A percentile compares a stretch with the other conserved stretches of the same genome.
These are phyloP conservation scores for Sambucus nigra DNA, from an alignment of 129 eudicot species.

Conservation along the genomic window DNA sequence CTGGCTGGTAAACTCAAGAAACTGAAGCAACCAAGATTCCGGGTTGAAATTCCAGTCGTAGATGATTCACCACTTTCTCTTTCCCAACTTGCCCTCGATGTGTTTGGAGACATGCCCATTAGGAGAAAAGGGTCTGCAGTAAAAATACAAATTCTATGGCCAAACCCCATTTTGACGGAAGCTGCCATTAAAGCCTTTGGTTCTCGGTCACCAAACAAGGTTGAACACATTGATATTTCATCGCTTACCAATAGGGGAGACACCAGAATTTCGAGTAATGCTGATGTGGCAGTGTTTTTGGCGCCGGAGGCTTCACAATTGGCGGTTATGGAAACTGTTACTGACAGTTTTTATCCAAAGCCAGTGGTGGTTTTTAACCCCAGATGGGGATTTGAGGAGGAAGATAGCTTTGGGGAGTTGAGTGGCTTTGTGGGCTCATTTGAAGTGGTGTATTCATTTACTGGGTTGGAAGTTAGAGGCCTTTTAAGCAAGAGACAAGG, in stretches of 20 bases:
- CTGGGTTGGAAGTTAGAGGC: conserved; percentile 87
- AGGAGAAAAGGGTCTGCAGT: conserved; percentile 45
- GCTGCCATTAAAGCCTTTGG: conserved; percentile 32
- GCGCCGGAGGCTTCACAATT: conserved; percentile 61
- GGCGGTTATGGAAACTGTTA: conserved; percentile 36
- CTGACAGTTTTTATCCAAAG: conserved; percentile 45
- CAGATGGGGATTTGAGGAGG: conserved; percentile 66
- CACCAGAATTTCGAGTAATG: conserved; percentile 32
- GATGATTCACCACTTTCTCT: conserved; percentile 58
- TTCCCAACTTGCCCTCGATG: conserved; percentile 42
- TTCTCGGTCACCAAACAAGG: conserved; percentile 9
- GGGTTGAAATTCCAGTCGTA: conserved; percentile 57
- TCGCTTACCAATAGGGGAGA: conserved; percentile 24
- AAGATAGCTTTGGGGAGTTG: conserved; percentile 41
- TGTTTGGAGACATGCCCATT: conserved; percentile 46
- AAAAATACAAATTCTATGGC: conserved; percentile 55
- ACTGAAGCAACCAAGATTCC: conserved; percentile 56
- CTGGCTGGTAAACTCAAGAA: conserved; percentile 72
- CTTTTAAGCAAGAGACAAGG: conserved; percentile 74
- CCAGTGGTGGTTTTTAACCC: conserved; percentile 75
- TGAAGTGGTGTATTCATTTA: conserved; percentile 80
- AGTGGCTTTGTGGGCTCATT: conserved; percentile 63
- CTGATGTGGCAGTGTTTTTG: conserved; percentile 72
- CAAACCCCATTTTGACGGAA: conserved; percentile 25
- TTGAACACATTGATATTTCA: conserved; percentile 38